Evolutionary conservation across 2,329 filamentous ascomycete genomes (phyloP).

Genomic region (Zelopaecilomyces penicillatus): DNA sequence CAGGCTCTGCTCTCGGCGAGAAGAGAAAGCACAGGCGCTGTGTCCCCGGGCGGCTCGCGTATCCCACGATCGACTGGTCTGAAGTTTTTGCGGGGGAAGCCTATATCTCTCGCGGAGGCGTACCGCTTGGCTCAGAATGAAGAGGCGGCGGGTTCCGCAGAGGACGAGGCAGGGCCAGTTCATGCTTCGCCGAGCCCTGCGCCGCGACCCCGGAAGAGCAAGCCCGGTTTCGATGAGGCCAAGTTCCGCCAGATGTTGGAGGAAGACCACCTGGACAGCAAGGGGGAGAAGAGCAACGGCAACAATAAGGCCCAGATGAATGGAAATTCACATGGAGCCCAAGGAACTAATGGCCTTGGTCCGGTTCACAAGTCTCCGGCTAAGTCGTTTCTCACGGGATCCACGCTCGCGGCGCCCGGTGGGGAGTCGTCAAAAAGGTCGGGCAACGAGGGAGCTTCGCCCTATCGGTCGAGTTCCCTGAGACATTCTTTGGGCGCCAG

Average conservation of each 20-base stretch:
- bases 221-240: slow-evolving; percentile 22
- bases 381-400: too few relatives aligned
- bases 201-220: slow-evolving; percentile 35
- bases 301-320: slow-evolving; percentile 9
- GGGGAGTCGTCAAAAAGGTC: too few relatives aligned
- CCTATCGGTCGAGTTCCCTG: too few relatives aligned
- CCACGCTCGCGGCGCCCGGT: too few relatives aligned
- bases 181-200: slow-evolving; percentile 45
- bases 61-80: slow-evolving; percentile 24
- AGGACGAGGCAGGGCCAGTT: slow-evolving; percentile 18
- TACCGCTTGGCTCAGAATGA: slow-evolving; percentile 26
- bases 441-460: too few relatives aligned
- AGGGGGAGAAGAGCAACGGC: slow-evolving; percentile 18
- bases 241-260: slow-evolving; percentile 20
- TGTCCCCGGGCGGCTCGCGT: slow-evolving; percentile 23
- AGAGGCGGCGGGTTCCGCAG: slow-evolving; percentile 14
- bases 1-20: slow-evolving; percentile 3
- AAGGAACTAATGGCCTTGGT: too few relatives aligned
- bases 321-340: neutral
- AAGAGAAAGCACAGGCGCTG: slow-evolving; percentile 14
- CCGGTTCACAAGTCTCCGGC: too few relatives aligned
- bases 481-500: too few relatives aligned
- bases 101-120: slow-evolving; percentile 35
- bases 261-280: slow-evolving; percentile 23
- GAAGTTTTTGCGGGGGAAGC: slow-evolving; percentile 20